A percentile compares a stretch with the other conserved stretches of the same genome.
Evolutionary conservation across 305 asterid genomes (phyloP).

Genomic region (Rubia peregrina): DNA sequence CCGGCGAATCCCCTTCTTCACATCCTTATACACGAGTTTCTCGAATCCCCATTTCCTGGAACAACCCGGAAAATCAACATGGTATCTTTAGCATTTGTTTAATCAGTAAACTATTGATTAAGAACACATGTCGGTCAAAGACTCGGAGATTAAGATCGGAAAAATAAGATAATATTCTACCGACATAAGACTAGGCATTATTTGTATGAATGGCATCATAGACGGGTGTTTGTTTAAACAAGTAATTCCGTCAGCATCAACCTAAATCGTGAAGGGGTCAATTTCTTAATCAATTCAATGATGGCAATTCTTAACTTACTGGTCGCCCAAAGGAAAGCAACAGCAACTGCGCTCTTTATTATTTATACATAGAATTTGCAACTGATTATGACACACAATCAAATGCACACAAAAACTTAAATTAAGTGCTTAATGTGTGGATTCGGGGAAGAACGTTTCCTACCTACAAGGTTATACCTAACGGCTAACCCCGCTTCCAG

Average conservation of each 20-base stretch:
- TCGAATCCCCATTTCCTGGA: conserved; percentile 87
- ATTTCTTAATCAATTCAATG: background rate
- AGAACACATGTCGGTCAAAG: background rate
- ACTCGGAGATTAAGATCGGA: background rate
- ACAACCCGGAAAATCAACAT: background rate
- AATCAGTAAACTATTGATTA: background rate
- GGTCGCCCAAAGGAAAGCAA: background rate
- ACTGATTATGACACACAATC: background rate
- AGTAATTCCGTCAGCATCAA: background rate
- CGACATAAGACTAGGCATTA: background rate
- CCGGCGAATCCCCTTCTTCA: conserved; percentile 49
- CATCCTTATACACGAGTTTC: conserved; percentile 74
- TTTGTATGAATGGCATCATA: background rate
- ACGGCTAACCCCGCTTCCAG: conserved; percentile 19
- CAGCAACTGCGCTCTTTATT: background rate
- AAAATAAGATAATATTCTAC: background rate
- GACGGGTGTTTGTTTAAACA: conserved; percentile 6
- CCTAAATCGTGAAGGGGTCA: background rate
- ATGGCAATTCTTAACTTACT: background rate
- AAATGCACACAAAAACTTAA: background rate
- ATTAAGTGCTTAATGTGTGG: background rate
- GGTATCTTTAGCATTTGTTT: background rate
- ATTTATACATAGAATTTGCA: background rate
- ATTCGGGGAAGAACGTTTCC: conserved; percentile 5
- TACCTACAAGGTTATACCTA: background rate